Conservation (phyloP, 352 stramenopile genomes). For the Pythium brassicae region DNA sequence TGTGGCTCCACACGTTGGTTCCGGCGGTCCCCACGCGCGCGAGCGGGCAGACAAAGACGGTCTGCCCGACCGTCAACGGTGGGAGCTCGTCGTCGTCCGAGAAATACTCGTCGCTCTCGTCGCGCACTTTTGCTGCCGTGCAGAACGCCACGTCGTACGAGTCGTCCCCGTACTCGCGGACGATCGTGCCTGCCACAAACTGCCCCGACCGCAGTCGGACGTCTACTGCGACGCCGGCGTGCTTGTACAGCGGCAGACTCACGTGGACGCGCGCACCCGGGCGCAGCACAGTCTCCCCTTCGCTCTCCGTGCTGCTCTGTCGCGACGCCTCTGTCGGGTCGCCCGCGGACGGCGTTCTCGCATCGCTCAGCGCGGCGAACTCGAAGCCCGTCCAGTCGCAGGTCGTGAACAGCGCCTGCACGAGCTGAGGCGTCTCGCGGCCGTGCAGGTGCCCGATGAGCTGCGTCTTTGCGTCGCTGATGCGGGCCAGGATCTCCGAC, state of each 20-base stretch:
- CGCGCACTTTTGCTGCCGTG: slow-evolving; percentile 23
- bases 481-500: slow-evolving; percentile 38
- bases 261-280: slow-evolving; percentile 30
- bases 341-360: too few relatives aligned
- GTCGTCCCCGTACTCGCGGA: slow-evolving; percentile 31
- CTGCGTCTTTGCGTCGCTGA: slow-evolving; percentile 57
- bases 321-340: background rate
- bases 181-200: slow-evolving; percentile 43
- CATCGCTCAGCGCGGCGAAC: slow-evolving; percentile 14
- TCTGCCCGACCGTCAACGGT: slow-evolving; percentile 20
- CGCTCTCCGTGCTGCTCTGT: background rate
- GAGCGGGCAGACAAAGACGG: slow-evolving; percentile 36
- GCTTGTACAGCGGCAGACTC: slow-evolving; percentile 27
- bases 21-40: background rate
- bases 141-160: slow-evolving; percentile 45
- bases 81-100: slow-evolving; percentile 38
- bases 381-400: slow-evolving; percentile 73
- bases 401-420: slow-evolving; percentile 45
- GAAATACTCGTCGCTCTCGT: slow-evolving; percentile 35
- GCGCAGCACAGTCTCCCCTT: slow-evolving; percentile 17
- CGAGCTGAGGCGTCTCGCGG: slow-evolving; percentile 51
- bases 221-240: slow-evolving; percentile 45
- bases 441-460: slow-evolving; percentile 56
- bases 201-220: slow-evolving; percentile 21
- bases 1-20: background rate